Evolutionary conservation across 257 asterid species (phyloP).

Genomic region (Cruciata laevipes): DNA sequence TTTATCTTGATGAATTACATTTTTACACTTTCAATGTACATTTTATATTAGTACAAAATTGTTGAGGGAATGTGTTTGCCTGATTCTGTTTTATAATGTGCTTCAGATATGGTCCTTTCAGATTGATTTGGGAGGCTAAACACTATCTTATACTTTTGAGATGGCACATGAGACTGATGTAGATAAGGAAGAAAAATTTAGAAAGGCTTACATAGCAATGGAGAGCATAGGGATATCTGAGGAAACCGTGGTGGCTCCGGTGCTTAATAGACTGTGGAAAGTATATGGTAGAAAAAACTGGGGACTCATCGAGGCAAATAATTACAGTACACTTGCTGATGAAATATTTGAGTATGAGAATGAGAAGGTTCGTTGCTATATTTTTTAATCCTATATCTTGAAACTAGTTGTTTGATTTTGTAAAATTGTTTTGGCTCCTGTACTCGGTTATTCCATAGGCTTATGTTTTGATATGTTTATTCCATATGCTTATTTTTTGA

Average conservation of each 20-base stretch:
- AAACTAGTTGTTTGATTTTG: background rate
- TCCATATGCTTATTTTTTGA: slow-evolving; percentile 6
- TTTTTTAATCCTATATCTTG: background rate
- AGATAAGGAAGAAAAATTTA: slow-evolving; percentile 12
- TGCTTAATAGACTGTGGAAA: slow-evolving; percentile 36
- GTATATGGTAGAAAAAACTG: slow-evolving; percentile 29
- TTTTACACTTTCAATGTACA: background rate
- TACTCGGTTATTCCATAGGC: slow-evolving; percentile 1
- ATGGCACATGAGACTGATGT: slow-evolving; percentile 25
- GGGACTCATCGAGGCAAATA: slow-evolving; percentile 55
- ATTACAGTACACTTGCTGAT: slow-evolving; percentile 51
- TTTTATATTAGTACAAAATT: background rate
- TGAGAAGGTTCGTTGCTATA: slow-evolving; percentile 33
- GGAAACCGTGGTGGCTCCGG: slow-evolving; percentile 35
- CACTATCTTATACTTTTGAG: background rate
- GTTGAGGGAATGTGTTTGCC: background rate
- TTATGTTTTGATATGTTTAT: no score
- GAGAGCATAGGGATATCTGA: slow-evolving; percentile 29
- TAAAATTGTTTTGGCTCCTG: background rate
- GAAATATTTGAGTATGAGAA: slow-evolving; percentile 51
- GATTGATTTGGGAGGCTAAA: background rate
- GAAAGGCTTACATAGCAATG: slow-evolving; percentile 46
- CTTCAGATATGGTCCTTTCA: background rate
- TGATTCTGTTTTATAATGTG: background rate
- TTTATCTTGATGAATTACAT: background rate